These are phyloP conservation scores for Colletotrichum karsti DNA, from an alignment of 2,329 filamentous ascomycete genomes.

Conservation along the genomic window DNA sequence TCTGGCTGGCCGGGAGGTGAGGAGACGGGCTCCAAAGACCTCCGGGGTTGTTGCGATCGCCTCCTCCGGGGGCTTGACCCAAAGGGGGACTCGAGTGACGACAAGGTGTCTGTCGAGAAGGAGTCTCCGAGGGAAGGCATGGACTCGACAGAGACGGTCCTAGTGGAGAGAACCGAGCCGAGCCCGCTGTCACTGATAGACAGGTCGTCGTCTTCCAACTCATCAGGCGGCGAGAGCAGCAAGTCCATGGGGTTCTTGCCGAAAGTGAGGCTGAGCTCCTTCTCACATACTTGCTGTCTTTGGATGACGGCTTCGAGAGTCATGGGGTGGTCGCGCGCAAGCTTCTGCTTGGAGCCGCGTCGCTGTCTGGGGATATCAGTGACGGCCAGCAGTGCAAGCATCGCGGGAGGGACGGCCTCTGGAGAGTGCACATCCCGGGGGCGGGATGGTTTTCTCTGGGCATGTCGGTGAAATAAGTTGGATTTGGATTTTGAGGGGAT, in stretches of 20 bases:
- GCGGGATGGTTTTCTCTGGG: constrained; percentile 43
- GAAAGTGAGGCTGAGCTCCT: constrained; percentile 64
- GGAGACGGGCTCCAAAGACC: constrained; percentile 63
- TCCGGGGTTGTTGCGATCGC: constrained; percentile 47
- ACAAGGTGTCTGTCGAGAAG: constrained; percentile 56
- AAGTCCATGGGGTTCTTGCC: constrained; percentile 66
- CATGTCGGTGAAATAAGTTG: constrained; percentile 45
- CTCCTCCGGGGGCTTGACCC: constrained; percentile 45
- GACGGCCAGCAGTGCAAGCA: constrained; percentile 68
- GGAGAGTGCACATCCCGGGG: constrained; percentile 56
- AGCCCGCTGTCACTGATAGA: constrained; percentile 59
- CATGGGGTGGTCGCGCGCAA: constrained; percentile 42
- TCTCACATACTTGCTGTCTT: constrained; percentile 63
- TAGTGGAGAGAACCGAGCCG: constrained; percentile 60
- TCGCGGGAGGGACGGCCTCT: constrained; percentile 64
- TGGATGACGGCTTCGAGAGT: constrained; percentile 66
- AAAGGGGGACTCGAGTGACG: constrained; percentile 58
- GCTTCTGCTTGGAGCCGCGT: constrained; percentile 41
- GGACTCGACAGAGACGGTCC: constrained; percentile 68
- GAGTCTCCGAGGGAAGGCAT: constrained; percentile 68
- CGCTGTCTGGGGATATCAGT: constrained; percentile 66
- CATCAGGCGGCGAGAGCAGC: constrained; percentile 68
- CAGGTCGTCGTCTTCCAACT: constrained; percentile 56
- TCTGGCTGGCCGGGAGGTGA: constrained; percentile 62
- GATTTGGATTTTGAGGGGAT: constrained; percentile 57